Base-by-base conservation (phyloP, 345 rosid genomes). In the Clarkia xantiana region DNA sequence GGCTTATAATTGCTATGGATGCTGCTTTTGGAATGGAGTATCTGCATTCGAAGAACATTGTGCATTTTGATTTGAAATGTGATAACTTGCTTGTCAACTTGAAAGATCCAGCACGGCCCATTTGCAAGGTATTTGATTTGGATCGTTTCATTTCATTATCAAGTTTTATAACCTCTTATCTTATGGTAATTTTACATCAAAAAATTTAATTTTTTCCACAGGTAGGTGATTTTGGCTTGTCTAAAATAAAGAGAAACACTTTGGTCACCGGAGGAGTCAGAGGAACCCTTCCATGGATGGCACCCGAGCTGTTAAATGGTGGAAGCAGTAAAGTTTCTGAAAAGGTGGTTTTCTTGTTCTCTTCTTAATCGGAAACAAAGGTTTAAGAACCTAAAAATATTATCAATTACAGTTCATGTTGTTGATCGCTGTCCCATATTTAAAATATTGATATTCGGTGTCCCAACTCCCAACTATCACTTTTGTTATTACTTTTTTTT, bases 11-110 rank as follows among this genome's bases (percentile, higher is more conserved):
- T 61, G 98, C 96, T 52, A 82, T 91, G 96, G 98, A 91, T 72
- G 98, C 96, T 45, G 98, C 96, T 19, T 86, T 91, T 68, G 98
- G 98, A 53, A 91, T 91, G 96, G 96, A 91, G 62, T 91, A 86
- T 78, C 69, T 84, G 63, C 96, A 91, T 55, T 84, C 94, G 34
- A 91, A 91, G 72, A 87, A 86, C 67, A 84, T 91, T 54, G 95
- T 91, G 51, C 98, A 91, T 79, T 91, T 91, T 53, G 96, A 91
- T 78, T 64, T 91, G 67, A 91, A 91, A 68, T 91, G 98, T 59
- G 95, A 86, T 78, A 86, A 91, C 69, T 62, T 91, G 72, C 94
- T 91, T 20, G 94, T 91, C 58, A 91, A 91, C 79, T 80, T 91
- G 71, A 91, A 91, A 71, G 98, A 91, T 73, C 70, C 95, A 52